Conservation (phyloP, 2,329 filamentous ascomycete species). For the Alternaria sp. region DNA sequence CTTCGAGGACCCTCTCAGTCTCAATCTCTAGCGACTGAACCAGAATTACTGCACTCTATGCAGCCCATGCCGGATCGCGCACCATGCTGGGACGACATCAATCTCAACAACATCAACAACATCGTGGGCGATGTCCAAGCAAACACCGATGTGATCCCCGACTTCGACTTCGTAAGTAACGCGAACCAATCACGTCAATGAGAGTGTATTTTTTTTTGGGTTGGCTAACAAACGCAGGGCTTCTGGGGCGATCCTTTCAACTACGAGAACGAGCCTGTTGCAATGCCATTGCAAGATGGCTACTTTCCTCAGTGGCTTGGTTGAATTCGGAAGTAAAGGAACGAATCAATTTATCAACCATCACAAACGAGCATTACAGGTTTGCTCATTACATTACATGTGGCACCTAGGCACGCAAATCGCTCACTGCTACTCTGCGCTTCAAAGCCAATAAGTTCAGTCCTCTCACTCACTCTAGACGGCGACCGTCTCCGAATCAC, state of each 20-base stretch:
- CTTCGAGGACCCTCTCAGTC: constrained; percentile 14
- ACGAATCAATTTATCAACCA: neutral
- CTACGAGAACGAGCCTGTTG: constrained; percentile 41
- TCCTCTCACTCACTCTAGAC: neutral
- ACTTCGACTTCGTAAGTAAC: constrained; percentile 50
- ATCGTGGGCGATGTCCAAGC: constrained; percentile 41
- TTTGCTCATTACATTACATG: too few species aligned
- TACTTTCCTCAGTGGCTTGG: constrained; percentile 35
- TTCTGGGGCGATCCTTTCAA: constrained; percentile 52
- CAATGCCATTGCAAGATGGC: constrained; percentile 30
- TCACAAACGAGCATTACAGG: neutral
- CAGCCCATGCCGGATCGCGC: constrained; percentile 26
- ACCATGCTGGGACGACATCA: constrained; percentile 47
- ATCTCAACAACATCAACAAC: constrained; percentile 46
- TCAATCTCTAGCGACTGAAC: constrained; percentile 16
- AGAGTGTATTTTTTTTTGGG: too few species aligned
- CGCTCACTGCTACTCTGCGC: too few species aligned
- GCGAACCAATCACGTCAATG: neutral
- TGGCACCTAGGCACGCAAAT: too few species aligned
- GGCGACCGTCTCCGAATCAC: neutral
- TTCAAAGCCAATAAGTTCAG: neutral
- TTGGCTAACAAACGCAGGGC: constrained; percentile 35
- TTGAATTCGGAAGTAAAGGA: constrained; percentile 11
- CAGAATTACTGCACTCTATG: constrained; percentile 21
- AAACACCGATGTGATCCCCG: constrained; percentile 40